Evolutionary conservation across 306 rosid genomes (phyloP), one percentile per base, ranked within the genome.

Genomic region (Cucurbita argyrosperma): DNA sequence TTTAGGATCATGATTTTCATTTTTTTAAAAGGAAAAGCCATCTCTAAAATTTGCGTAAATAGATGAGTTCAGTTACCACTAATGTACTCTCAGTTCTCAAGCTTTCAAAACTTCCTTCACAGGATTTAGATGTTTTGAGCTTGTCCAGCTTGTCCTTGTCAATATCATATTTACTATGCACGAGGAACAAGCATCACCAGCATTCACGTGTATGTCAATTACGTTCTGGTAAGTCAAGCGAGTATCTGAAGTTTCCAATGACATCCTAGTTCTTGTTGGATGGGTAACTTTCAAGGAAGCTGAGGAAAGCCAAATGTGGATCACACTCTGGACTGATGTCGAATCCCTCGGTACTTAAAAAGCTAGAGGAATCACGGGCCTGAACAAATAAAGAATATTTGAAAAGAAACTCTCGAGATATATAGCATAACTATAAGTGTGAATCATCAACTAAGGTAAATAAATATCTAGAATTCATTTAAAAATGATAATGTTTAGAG

Each of bases 301-400:
- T 86, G 69, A 86, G 75, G 79, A 88, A 83, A 74, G 89, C 82
- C 57, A 84, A 76, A 10, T 85, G 78, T n/a, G 90, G 79, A 81
- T 84, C 85, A 73, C 88, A 81, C 72, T 77, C 80, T 76, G 79
- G 75, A 76, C 58, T 81, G 74, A 42, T 57, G 38, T 76, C 81
- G 37, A 46, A 80, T 56, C 84, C 91, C 79, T 83, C 78, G 53
- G 88, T 79, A 80, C 89, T 76, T 46, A 88, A 83, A 86, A 85
- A 78, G 79, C 88, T 81, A 67, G 76, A 90, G 75, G 87, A 71
- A 81, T 93, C 93, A 86, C 71, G 81, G 65, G 77, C 87, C 98
- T 92, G 85, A 82, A 79, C 62, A 75, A 59, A 81, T 14, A 60
- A 47, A 79, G 16, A 77, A 43, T 71, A 42, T 75, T 39, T 12